Evolutionary conservation across 305 asterid genomes (phyloP), one percentile per base, ranked within the genome.

Genomic region (Solanum hybrid): DNA sequence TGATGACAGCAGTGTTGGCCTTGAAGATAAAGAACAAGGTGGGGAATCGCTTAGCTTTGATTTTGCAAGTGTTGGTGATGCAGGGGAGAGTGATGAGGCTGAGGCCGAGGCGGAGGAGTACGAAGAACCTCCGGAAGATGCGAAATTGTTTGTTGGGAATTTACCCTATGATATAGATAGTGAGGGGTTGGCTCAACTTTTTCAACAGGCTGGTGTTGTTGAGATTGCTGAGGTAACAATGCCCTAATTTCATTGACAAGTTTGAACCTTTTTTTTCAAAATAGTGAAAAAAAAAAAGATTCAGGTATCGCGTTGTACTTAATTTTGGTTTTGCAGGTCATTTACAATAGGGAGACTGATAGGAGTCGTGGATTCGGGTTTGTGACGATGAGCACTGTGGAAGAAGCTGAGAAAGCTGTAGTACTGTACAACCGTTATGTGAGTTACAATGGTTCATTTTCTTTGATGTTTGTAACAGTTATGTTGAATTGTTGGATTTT

Each of bases 281-380:
- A 2, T 60, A 29, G 5, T 22, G 80, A 22, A 42, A 60, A 60
- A 27, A 6, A 66, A 87, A 15, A 84, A 81, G 38, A 45, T 86
- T 77, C 64, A 86, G 13, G 34, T 78, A 40, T 92, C 6, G 85
- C 29, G 37, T 36, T 19, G 14, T 91, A 26, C 69, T 87, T 84
- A 76, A 88, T 51, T 69, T 71, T 86, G 84, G 31, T 26, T 87
- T 90, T 94, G 92, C 91, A 97, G 99, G 95, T 97, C 80, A 95
- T 97, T 88, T 93, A 91, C 92, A 92, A 95, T 72, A 94, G 97
- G 95, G 96, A 94, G 13, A 94, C 98, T 88, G 97, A 91, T 17
- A 93, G 87, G 94, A 97, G 99, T 91, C 91, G 97, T 80, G 99
- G 99, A 29, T 97, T 97, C 6, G 99, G 96, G 31, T 97, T 97